These are phyloP conservation scores for Claviceps sp. DNA, from an alignment of 2,329 filamentous ascomycete genomes.

Conservation along the genomic window DNA sequence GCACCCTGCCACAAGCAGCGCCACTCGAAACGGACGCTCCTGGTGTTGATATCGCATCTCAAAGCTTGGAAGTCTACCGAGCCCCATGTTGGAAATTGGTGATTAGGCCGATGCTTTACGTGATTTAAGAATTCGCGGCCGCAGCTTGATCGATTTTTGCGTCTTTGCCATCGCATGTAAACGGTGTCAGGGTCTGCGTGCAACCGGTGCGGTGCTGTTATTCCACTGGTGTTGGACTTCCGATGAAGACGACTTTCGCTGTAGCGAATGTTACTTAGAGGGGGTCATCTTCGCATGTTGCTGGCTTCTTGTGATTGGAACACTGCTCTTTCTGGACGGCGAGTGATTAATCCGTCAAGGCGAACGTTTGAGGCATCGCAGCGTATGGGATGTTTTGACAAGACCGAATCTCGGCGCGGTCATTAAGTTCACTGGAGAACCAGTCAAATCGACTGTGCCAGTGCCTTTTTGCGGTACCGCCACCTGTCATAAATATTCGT, in stretches of 20 bases:
- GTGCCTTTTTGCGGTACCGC: too few species aligned
- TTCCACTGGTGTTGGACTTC: slow-evolving; percentile 81
- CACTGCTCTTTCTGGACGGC: slow-evolving; percentile 81
- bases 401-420: slow-evolving; percentile 80
- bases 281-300: slow-evolving; percentile 58
- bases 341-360: slow-evolving; percentile 56
- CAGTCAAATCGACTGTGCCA: too few species aligned
- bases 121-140: slow-evolving; percentile 57
- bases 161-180: slow-evolving; percentile 82
- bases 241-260: slow-evolving; percentile 85
- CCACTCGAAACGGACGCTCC: slow-evolving; percentile 45
- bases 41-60: slow-evolving; percentile 52
- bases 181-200: slow-evolving; percentile 63
- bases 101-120: slow-evolving; percentile 44
- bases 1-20: slow-evolving; percentile 63
- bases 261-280: slow-evolving; percentile 76
- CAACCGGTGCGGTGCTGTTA: slow-evolving; percentile 69
- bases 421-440: slow-evolving; percentile 44
- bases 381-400: slow-evolving; percentile 42
- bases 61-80: slow-evolving; percentile 51
- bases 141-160: slow-evolving; percentile 64
- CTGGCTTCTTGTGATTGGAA: slow-evolving; percentile 78
- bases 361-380: slow-evolving; percentile 36
- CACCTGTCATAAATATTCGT: too few species aligned
- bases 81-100: slow-evolving; percentile 80